A percentile compares a stretch with the other conserved stretches of the same genome.
phyloP scores from a whole-genome alignment of 371 early-diverging fungal species.

The Mucor indicus region DNA sequence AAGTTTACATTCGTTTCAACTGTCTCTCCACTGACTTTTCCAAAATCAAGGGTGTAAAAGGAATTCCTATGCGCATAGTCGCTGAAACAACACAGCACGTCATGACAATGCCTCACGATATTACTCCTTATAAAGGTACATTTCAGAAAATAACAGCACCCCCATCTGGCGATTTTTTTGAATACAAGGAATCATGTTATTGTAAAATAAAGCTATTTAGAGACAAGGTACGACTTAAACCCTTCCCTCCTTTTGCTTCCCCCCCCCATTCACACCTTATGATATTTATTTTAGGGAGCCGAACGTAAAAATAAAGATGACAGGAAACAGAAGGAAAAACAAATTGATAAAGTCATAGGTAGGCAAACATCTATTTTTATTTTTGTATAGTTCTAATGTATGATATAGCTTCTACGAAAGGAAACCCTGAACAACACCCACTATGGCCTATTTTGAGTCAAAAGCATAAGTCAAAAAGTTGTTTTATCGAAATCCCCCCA shows the following conservation, averaged over 20 bases:
- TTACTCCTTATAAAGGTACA: conserved; percentile 1
- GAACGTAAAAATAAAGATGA: conserved; percentile 66
- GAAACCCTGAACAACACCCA: conserved; percentile 17
- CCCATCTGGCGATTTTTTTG: conserved; percentile 1
- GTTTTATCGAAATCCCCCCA: too few relatives aligned
- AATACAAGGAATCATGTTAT: conserved; percentile 54
- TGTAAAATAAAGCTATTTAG: conserved; percentile 75
- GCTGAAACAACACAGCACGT: conserved; percentile 18
- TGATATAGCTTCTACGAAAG: conserved; percentile 18
- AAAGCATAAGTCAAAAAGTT: too few relatives aligned
- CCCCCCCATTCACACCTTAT: too few relatives aligned
- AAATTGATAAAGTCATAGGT: conserved; percentile 44
- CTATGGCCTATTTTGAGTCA: conserved; percentile 18
- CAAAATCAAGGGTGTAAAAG: conserved; percentile 82
- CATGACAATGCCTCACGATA: conserved; percentile 7
- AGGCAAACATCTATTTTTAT: not conserved
- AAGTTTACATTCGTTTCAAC: conserved; percentile 70
- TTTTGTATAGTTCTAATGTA: not conserved
- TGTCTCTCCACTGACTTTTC: conserved; percentile 88
- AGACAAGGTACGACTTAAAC: conserved; percentile 75
- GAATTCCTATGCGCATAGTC: conserved; percentile 67
- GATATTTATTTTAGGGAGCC: conserved; percentile 42
- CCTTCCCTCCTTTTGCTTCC: too few relatives aligned
- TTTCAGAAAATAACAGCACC: conserved; percentile 5
- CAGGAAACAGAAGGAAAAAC: conserved; percentile 54